Base-by-base conservation (phyloP, 768 basidiomycete species). In the Kondoa subrosea region DNA sequence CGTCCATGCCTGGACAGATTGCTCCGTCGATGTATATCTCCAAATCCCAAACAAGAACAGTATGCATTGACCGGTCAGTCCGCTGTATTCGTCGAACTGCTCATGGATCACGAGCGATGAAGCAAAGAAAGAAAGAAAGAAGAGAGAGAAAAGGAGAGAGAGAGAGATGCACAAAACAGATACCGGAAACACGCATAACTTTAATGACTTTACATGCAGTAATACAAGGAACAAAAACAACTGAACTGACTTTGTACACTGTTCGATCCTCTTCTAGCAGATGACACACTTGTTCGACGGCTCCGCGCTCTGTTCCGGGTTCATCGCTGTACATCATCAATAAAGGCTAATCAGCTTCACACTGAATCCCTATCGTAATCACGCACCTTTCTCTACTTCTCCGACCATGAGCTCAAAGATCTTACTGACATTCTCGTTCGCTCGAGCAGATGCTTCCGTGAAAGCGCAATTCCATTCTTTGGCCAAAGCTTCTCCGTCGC, bases 371-470 rank as follows among this genome's bases (percentile, higher is more conserved):
- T 26, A 34, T n/a, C 14, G 12, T 16, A 64, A 21, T 15, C 25
- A 64, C 62, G 15, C 14, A 34, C 40, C 73, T 68, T 72, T 71
- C 70, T 75, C 74, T 61, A 75, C 73, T 66, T 74, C 68, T 16
- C 66, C 71, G 27, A 73, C 68, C 59, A 72, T 65, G 31, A 62
- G 32, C 61, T 74, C 71, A 32, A 75, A 75, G 60, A 73, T 67
- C 30, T 64, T 66, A 25, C 31, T 56, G 25, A 75, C 73, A 69
- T 75, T 75, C 68, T 75, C 74, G 67, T 71, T 73, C 25, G 71
- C 69, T 15, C 72, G 69, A 0, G 74, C 74, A 12, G 72, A 73
- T 31, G 72, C 62, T 57, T 75, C 74, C 57, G 69, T 66, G 62
- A 73, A 75, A 8, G 67, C 63, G 40, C 67, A 69, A 4, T 59